Evolutionary conservation across 345 rosid genomes (phyloP).

Genomic region (Euphorbia lathyris): DNA sequence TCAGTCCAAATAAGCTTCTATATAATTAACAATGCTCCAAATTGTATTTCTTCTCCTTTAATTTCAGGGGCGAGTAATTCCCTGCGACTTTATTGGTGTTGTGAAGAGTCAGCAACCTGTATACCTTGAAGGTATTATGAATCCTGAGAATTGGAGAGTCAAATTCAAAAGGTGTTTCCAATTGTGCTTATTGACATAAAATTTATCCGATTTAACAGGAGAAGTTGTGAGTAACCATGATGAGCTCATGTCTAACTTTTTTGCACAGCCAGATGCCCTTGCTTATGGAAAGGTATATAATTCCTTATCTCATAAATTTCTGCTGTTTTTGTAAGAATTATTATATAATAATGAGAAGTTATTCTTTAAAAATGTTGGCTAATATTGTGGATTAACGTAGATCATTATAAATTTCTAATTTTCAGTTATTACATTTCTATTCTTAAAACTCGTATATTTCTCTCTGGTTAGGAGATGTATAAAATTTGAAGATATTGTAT

Average conservation of each 20-base stretch:
- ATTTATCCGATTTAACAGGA: constrained; percentile 39
- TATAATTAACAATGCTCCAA: neutral
- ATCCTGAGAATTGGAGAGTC: neutral
- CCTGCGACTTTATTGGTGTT: constrained; percentile 87
- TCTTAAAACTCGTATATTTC: neutral
- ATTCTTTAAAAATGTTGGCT: neutral
- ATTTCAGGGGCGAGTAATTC: constrained; percentile 84
- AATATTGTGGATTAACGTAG: neutral
- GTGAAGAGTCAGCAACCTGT: constrained; percentile 95
- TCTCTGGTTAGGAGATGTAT: neutral
- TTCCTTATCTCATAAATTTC: neutral
- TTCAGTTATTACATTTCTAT: neutral
- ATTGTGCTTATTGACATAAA: constrained; percentile 1
- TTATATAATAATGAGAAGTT: neutral
- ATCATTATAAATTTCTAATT: neutral
- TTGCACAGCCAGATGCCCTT: constrained; percentile 97
- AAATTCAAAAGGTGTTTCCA: neutral
- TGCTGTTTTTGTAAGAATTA: neutral
- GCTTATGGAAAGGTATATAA: constrained; percentile 91
- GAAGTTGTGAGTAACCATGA: constrained; percentile 95
- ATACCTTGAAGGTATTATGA: constrained; percentile 61
- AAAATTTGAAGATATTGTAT: neutral
- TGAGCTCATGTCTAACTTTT: constrained; percentile 98
- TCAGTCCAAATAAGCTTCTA: constrained; percentile 10
- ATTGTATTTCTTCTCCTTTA: constrained; percentile 15